Evolutionary conservation across 2,329 filamentous ascomycete species (phyloP), one percentile per base, ranked within the genome.

Genomic region (Botrytis hyacinthi): DNA sequence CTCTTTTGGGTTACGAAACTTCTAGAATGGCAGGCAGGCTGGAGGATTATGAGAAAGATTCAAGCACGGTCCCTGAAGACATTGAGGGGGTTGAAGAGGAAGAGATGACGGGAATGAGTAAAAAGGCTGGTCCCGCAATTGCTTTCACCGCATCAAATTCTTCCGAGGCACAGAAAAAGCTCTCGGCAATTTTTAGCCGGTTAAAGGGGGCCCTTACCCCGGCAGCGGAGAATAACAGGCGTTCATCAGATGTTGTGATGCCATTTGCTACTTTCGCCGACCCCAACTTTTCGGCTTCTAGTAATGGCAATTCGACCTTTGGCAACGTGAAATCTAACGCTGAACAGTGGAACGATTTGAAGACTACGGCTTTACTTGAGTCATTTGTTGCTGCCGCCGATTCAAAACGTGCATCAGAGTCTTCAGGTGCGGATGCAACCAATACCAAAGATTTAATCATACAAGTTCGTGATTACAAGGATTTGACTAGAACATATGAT

Each of bases 401-500:
- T 66, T 74, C 76, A 8, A 81, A 82, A 72, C 76, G 79, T 35
- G 74, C 74, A 63, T 62, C 42, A 12, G 83, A 82, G 73, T 76
- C 81, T 32, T 77, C 81, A 9, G 75, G 76, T 59, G 32, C 29
- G 59, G 42, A 65, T 76, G 10, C 78, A 66, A 29, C 57, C 48
- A 66, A 77, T n/a, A 20, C 65, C 12, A 72, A 72, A 51, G 48
- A 70, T 16, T 74, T 71, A 12, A 90, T 98, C 73, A 85, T 97
- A 57, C 93, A 93, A 78, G 84, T 97, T 20, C 89, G 92, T 80
- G 93, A 98, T 80, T 92, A 94, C 79, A 90, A 92, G 71, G 93
- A 97, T 76, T 85, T 99, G 14, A 89, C 87, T 78, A 87, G 88
- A 79, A 91, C 92, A 0, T 81, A 87, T 9, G 90, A 93, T 73